Conservation (phyloP, 1,284 basidiomycete genomes). For the Vanrija humicola region DNA sequence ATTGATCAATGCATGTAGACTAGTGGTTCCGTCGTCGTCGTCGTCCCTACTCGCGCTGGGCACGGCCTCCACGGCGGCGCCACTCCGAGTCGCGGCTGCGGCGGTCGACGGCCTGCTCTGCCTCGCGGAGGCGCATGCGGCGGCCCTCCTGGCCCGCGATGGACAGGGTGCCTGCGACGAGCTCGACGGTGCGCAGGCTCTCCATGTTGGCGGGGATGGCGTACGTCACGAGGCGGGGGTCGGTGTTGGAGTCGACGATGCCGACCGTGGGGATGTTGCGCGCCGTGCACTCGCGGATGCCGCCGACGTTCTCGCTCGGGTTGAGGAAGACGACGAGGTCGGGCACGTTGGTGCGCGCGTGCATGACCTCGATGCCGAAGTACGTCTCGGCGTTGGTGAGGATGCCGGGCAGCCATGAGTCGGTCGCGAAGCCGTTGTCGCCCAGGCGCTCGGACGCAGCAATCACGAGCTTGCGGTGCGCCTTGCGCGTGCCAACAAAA, state of each 20-base stretch:
- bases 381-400: constrained; percentile 84
- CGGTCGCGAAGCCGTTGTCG: constrained; percentile 70
- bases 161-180: constrained; percentile 84
- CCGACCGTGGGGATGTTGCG: constrained; percentile 82
- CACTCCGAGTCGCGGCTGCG: not conserved
- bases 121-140: constrained; percentile 10
- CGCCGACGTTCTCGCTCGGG: constrained; percentile 74
- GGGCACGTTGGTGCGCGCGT: constrained; percentile 62
- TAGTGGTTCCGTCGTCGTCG: too few relatives aligned
- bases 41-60: too few relatives aligned
- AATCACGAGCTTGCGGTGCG: constrained; percentile 69
- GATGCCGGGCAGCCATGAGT: constrained; percentile 89
- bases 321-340: constrained; percentile 88
- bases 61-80: not conserved
- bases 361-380: constrained; percentile 61
- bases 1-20: too few relatives aligned
- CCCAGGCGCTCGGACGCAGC: constrained; percentile 78
- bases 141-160: constrained; percentile 82
- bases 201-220: constrained; percentile 93
- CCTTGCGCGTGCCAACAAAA: constrained; percentile 82
- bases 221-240: constrained; percentile 95
- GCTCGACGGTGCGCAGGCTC: constrained; percentile 73
- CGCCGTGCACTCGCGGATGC: constrained; percentile 78
- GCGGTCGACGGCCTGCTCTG: not conserved
- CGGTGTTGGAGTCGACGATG: constrained; percentile 90